Base-by-base conservation (phyloP, 2,329 filamentous ascomycete genomes). In the Trichoderma gracile region DNA sequence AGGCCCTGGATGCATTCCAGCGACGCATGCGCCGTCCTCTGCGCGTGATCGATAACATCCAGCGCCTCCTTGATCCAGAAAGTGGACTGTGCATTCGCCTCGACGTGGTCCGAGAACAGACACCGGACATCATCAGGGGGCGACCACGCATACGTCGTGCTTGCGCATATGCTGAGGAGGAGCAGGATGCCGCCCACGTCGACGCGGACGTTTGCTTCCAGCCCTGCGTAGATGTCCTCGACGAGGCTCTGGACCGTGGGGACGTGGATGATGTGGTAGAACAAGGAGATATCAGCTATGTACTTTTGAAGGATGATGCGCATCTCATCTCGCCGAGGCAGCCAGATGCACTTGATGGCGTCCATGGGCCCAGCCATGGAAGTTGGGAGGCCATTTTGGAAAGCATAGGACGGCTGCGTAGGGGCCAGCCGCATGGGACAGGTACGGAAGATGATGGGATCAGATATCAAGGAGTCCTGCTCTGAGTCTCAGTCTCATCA, bases 1-100 rank as follows among this genome's bases (percentile, higher is more conserved):
- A 77, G 72, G 7, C 76, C 77, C 43, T 80, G 76, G 6, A 75
- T 73, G 21, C 69, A 72, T 55, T 79, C 76, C 2, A 81, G 60
- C 2, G 73, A 76, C 1, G 66, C 55, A 3, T 72, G 67, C 0
- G 66, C 67, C 5, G 68, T 70, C 10, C 73, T 68, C n/a, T 75
- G 74, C 3, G 71, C 71, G 21, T 76, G 68, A 19, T 78, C 75
- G 17, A 79, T 71, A 5, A 78, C 70, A 40, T 77, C 72, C 21
- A 78, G 69, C 1, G 75, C 71, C 0, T 74, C 69, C 27, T 75
- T 73, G 33, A 74, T 66, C 78, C 78, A 80, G 27, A 65, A 68
- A 0, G 69, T 65, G 7, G 73, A 66, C 42, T 75, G 74, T 0
- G 64, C 65, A 40, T 73, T 73, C 27, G 74, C 71, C 55, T 76